Percentiles rank a stretch among this genome's conserved stretches.
Conservation (phyloP, 768 basidiomycete species). For the Lactarius pseudohatsudake region DNA sequence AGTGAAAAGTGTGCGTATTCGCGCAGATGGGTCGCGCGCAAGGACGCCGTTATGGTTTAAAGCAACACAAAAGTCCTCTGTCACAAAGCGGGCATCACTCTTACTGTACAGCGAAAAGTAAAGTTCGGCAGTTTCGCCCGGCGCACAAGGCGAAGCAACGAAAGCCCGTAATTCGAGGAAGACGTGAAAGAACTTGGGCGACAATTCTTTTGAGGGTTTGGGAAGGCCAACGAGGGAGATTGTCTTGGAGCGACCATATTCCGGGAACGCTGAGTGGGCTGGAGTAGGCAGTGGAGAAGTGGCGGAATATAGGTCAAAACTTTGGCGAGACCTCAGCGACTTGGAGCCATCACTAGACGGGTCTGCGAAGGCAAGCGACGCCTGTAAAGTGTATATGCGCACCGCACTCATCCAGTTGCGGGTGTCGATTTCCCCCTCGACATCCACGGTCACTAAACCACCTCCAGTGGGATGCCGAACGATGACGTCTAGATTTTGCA, state of each 20-base stretch:
- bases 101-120: constrained; percentile 93
- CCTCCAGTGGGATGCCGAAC: constrained; percentile 95
- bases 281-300: constrained; percentile 52
- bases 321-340: constrained; percentile 40
- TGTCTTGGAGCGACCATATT: constrained; percentile 44
- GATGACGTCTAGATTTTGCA: constrained; percentile 91
- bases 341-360: constrained; percentile 38
- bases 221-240: constrained; percentile 37
- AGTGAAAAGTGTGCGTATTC: constrained; percentile 83
- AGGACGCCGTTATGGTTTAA: constrained; percentile 90
- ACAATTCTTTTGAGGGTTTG: constrained; percentile 40
- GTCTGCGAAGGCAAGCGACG: constrained; percentile 74
- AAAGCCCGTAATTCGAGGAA: constrained; percentile 91
- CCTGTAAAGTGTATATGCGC: constrained; percentile 90
- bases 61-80: constrained; percentile 88
- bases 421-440: constrained; percentile 76
- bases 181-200: constrained; percentile 83
- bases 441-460: constrained; percentile 84
- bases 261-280: constrained; percentile 72
- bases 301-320: constrained; percentile 46
- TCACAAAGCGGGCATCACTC: constrained; percentile 79
- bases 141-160: constrained; percentile 83
- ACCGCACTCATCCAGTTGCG: constrained; percentile 87
- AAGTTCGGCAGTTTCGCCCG: constrained; percentile 91
- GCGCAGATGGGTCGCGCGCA: constrained; percentile 71